Evolutionary conservation across 352 stramenopile genomes (phyloP).

Genomic region (Hyphochytrium catenoides): DNA sequence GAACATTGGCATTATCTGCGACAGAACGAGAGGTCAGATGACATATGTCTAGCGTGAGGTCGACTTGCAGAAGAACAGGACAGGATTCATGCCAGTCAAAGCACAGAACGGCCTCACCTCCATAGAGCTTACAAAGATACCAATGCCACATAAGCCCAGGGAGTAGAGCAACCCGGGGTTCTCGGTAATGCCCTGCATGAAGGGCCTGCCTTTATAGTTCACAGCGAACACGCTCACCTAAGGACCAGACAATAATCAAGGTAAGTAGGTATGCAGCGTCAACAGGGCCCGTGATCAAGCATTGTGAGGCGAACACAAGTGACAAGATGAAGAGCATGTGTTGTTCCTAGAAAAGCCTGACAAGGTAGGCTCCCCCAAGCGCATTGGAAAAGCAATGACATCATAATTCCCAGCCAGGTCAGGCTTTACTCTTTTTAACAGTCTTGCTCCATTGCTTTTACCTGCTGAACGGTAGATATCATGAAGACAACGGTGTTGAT

Average conservation of each 20-base stretch:
- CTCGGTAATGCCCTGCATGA: constrained; percentile 91
- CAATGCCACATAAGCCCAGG: constrained; percentile 50
- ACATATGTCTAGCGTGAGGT: constrained; percentile 5
- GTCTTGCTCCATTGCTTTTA: too few species aligned
- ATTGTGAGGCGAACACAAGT: too few species aligned
- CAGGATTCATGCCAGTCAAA: constrained; percentile 23
- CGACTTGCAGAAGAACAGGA: constrained; percentile 6
- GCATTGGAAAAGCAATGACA: too few species aligned
- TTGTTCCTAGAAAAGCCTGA: too few species aligned
- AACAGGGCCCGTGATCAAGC: too few species aligned
- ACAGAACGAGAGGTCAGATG: constrained; percentile 4
- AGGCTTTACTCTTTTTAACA: too few species aligned
- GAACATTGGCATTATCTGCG: constrained; percentile 49
- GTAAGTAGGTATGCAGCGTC: too few species aligned
- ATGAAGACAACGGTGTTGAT: constrained; percentile 97
- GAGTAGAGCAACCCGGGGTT: constrained; percentile 87
- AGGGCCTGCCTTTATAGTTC: constrained; percentile 95
- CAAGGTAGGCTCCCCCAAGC: too few species aligned
- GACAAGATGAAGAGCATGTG: too few species aligned
- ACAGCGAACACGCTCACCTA: constrained; percentile 93
- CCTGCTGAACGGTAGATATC: constrained; percentile 70
- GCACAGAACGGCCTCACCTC: constrained; percentile 24
- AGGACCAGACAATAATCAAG: too few species aligned
- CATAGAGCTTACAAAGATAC: constrained; percentile 71
- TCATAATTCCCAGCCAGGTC: too few species aligned